phyloP scores from a whole-genome alignment of 345 rosid species.

The Orychophragmus violaceus region DNA sequence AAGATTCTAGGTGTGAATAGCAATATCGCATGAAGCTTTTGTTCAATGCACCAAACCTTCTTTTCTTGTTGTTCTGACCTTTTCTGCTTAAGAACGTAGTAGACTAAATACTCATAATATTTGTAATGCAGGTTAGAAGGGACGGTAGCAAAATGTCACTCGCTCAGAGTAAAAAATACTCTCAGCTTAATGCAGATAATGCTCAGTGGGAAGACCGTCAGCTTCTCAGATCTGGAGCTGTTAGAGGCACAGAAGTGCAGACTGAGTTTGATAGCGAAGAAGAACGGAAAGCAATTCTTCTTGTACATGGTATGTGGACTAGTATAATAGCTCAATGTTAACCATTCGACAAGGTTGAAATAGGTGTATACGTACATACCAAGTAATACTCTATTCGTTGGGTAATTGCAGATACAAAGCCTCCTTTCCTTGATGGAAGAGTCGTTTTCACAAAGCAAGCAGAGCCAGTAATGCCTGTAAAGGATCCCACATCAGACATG shows the following conservation, averaged over 20 bases:
- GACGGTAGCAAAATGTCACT: conserved; percentile 92
- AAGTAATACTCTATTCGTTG: conserved; percentile 18
- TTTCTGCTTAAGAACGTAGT: background rate
- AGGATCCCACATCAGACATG: conserved; percentile 99
- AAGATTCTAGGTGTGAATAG: conserved; percentile 6
- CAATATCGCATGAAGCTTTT: background rate
- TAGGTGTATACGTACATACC: background rate
- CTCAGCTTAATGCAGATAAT: conserved; percentile 89
- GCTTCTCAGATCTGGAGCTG: conserved; percentile 96
- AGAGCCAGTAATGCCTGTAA: conserved; percentile 93
- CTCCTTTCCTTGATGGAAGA: conserved; percentile 98
- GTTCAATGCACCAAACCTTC: background rate
- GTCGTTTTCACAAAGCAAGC: conserved; percentile 96
- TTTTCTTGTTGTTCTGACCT: background rate
- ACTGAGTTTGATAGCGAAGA: conserved; percentile 95
- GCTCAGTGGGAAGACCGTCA: conserved; percentile 99
- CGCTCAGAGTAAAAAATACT: conserved; percentile 86
- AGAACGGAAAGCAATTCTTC: conserved; percentile 80
- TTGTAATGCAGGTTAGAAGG: conserved; percentile 53
- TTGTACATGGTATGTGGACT: conserved; percentile 75
- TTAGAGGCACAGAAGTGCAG: conserved; percentile 92
- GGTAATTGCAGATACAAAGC: conserved; percentile 63
- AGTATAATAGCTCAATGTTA: conserved; percentile 4
- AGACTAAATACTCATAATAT: background rate
- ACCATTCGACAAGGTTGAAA: background rate